Base-by-base conservation (phyloP, 176 grass and related monocot species). In the Carex parvula region DNA sequence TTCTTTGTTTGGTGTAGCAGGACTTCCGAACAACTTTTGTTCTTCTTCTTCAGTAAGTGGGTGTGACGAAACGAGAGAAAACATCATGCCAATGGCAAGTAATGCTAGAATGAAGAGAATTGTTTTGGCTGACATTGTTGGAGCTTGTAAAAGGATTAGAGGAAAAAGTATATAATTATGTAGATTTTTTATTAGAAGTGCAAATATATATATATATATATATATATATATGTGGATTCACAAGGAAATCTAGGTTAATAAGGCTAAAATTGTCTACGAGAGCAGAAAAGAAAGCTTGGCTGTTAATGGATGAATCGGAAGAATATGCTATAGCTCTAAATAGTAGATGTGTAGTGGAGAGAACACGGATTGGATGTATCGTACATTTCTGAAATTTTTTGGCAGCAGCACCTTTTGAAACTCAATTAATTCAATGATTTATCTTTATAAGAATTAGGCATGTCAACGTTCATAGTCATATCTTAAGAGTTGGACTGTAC, bases 381-480 rank as follows among this genome's bases (percentile, higher is more conserved):
- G 46, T 50, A 63, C 20, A 46, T 68, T 83, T 83, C 80, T 53
- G 54, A 67, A 53, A 33, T 54, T 55, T 32, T 0, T 56, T 53
- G 80, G 61, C 39, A 65, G 41, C 59, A 82, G 9, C 37, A 68
- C 8, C 57, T 83, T 83, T 83, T 83, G 62, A 65, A 66, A 30
- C 8, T 53, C 20, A 44, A 50, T 67, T 68, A 11, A 61, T 35
- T 35, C 2, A 35, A 16, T 20, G 13, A 17, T 67, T 82, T 12
- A 24, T 17, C 14, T 82, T 46, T 66, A 32, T 15, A 67, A 82
- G 16, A 66, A 48, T 82, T 82, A 82, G 80, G 80, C 80, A 68
- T 82, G 63, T 82, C 60, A 50, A 67, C 39, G 21, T 65, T 41
- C 80, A 54, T 11, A 48, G 46, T 48, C 8, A 48, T 68, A 64